A percentile compares a stretch with the other conserved stretches of the same genome.
Conservation (phyloP, 352 stramenopile genomes). For the Phytophthora ohioensis region DNA sequence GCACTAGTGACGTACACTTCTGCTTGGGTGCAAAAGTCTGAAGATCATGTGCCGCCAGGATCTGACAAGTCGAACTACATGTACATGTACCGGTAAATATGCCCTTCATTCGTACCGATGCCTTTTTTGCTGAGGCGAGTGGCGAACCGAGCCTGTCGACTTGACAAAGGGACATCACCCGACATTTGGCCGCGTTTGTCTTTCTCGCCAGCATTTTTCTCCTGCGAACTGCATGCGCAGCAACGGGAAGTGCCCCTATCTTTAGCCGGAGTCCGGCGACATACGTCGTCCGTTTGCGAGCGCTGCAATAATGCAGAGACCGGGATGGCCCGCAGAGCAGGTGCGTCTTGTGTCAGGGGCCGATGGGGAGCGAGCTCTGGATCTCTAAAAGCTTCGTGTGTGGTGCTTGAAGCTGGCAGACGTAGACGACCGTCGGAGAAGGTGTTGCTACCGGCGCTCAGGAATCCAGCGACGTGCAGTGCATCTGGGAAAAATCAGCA, state of each 20-base stretch:
- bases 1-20: background rate
- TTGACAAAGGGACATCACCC: background rate
- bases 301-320: constrained; percentile 17
- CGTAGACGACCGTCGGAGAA: constrained; percentile 11
- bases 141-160: constrained; percentile 11
- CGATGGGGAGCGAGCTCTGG: constrained; percentile 25
- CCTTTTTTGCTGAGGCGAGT: background rate
- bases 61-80: background rate
- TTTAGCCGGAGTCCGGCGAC: constrained; percentile 29
- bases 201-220: constrained; percentile 24
- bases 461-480: constrained; percentile 16
- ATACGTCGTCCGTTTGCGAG: constrained; percentile 21
- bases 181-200: constrained; percentile 11
- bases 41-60: background rate
- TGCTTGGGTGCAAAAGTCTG: background rate
- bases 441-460: constrained; percentile 26
- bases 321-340: constrained; percentile 24
- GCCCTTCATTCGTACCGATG: background rate
- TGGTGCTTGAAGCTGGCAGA: constrained; percentile 15
- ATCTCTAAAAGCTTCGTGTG: constrained; percentile 26
- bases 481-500: constrained; percentile 20
- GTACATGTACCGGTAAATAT: too few relatives aligned
- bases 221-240: background rate
- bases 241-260: constrained; percentile 10
- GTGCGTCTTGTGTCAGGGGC: constrained; percentile 17